Base-by-base conservation (phyloP, 352 stramenopile species). In the Sclerospora graminicola region DNA sequence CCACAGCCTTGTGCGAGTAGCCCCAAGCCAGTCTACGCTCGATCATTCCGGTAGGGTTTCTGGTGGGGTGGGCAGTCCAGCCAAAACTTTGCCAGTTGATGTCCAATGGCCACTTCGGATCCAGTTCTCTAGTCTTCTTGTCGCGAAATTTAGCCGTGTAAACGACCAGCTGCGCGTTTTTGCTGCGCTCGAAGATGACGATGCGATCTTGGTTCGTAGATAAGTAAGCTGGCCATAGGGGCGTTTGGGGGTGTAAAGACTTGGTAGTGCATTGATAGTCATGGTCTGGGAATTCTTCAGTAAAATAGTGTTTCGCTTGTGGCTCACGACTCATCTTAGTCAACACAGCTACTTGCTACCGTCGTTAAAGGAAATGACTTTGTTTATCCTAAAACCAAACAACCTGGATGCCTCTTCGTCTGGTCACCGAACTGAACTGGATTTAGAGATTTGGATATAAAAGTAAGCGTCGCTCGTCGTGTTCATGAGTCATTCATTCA, bases 51-150 rank as follows among this genome's bases (percentile, higher is more conserved):
- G 70, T 85, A 11, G 48, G 36, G 35, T 88, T 88, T 41, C 47
- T 83, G 30, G 66, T 83, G 9, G 73, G 76, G 45, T 81, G 57
- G 14, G 44, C 43, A 4, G 76, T 88, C 76, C 76, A 88, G 27
- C 76, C 76, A 45, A 82, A 88, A 51, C 73, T 86, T 57, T 84
- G 71, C 76, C 76, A 88, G 41, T 82, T 84, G 60, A 88, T 84
- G 51, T 88, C 73, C 33, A 88, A 57, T 29, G 76, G 76, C 54
- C 56, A 75, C 48, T 82, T 82, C 15, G 61, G 43, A 54, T 88
- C 63, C 31, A 86, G 46, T 31, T 69, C 49, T 6, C 65, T 66
- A 29, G 60, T 45, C 21, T 62, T 55, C 38, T 59, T 63, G 65
- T 84, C 56, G 2, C 55, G 41, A 51, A 82, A 86, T 39, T 81